Evolutionary conservation across 495 filamentous ascomycete genomes (phyloP), one percentile per base, ranked within the genome.

Genomic region (Aspergillus nidulans): DNA sequence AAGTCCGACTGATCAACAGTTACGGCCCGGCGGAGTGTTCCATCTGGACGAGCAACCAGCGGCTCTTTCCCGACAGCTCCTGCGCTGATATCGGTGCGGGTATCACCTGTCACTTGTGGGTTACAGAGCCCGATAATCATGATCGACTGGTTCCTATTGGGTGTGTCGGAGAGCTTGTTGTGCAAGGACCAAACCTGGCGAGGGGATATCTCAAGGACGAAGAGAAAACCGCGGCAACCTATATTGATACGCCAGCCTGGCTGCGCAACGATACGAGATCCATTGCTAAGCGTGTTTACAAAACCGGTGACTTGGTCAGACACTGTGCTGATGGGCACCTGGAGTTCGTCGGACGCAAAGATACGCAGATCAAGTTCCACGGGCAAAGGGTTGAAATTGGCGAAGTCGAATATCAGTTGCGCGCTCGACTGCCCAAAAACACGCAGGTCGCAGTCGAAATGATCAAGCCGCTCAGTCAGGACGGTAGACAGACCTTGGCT

Each of bases 121-220:
- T 55, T 1, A 30, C 48, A 32, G 16, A 30, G 15, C 52, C 52
- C 23, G 43, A 8, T 12, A 24, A 48, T n/a, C 15, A 9, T 7
- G 8, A 39, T 38, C 12, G 24, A 6, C 53, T 77, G 2, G 52
- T 70, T 21, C 73, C 75, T 6, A 58, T 75, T 16, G 78, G 77
- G 5, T 62, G 61, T 1, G 62, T 72, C 4, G 78, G 77, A 2
- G 79, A 81, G 55, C 55, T 81, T 16, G 50, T 72, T 0, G 62
- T 81, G 9, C 69, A 71, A 32, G 79, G 80, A 0, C 75, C 76
- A 0, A 44, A 44, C 38, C 36, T 66, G 0, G 49, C 53, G 0
- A 48, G 58, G 19, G 58, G 57, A 2, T 70, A 68, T 45, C 40
- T 67, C 3, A 55, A 60, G 18, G 39, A 34, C n/a, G 56, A 61